These are phyloP conservation scores for Combretum micranthum DNA, from an alignment of 345 rosid genomes.

Conservation along the genomic window DNA sequence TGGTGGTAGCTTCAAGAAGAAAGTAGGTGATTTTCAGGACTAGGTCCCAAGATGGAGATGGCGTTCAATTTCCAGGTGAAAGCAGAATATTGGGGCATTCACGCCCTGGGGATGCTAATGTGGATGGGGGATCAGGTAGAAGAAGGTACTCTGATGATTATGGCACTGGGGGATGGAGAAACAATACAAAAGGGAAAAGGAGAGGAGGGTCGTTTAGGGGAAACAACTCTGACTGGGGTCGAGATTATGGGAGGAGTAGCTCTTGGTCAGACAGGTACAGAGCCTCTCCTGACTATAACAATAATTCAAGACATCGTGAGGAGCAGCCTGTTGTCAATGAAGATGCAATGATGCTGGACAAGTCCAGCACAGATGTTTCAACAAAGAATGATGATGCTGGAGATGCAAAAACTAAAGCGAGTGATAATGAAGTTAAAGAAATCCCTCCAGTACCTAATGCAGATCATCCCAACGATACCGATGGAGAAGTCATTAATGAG, in stretches of 20 bases:
- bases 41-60: slow-evolving; percentile 61
- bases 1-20: slow-evolving; percentile 49
- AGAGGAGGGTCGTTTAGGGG: slow-evolving; percentile 45
- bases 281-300: slow-evolving; percentile 45
- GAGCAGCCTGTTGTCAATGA: slow-evolving; percentile 51
- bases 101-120: slow-evolving; percentile 38
- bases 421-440: slow-evolving; percentile 44
- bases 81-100: slow-evolving; percentile 43
- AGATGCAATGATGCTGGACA: slow-evolving; percentile 42
- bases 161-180: slow-evolving; percentile 42
- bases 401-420: slow-evolving; percentile 40
- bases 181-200: slow-evolving; percentile 55
- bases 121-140: slow-evolving; percentile 37
- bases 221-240: slow-evolving; percentile 52
- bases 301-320: slow-evolving; percentile 41
- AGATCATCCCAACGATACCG: slow-evolving; percentile 25
- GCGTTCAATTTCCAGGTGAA: slow-evolving; percentile 29
- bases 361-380: slow-evolving; percentile 33
- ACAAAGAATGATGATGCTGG: slow-evolving; percentile 44
- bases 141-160: slow-evolving; percentile 63
- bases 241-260: slow-evolving; percentile 61
- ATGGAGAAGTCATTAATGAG: slow-evolving; percentile 38
- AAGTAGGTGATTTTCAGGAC: slow-evolving; percentile 44
- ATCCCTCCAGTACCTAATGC: slow-evolving; percentile 40
- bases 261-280: slow-evolving; percentile 65